These are phyloP conservation scores for Lunasporangiospora selenospora DNA, from an alignment of 192 early-diverging fungal species.

Conservation along the genomic window DNA sequence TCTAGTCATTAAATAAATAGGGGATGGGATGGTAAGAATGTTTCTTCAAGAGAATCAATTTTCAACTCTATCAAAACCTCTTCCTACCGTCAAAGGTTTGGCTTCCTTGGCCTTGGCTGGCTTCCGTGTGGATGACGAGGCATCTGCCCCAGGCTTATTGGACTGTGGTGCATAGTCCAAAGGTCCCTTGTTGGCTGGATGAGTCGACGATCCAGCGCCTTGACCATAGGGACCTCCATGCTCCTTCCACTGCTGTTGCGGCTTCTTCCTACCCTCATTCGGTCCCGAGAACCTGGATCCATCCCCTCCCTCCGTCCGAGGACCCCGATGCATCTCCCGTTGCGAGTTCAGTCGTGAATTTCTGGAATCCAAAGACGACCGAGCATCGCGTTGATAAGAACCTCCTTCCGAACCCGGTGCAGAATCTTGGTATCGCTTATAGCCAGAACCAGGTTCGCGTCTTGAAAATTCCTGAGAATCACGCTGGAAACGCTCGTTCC, in stretches of 20 bases:
- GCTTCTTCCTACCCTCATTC: neutral
- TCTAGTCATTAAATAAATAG: neutral
- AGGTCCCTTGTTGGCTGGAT: neutral
- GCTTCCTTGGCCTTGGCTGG: neutral
- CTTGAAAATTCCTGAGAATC: conserved; percentile 10
- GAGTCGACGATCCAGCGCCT: neutral
- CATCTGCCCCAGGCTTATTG: neutral
- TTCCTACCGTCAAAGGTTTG: neutral
- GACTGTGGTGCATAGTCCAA: neutral
- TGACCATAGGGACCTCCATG: neutral
- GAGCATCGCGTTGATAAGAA: conserved; percentile 14
- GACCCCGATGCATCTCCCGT: conserved; percentile 10
- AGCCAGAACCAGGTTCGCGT: neutral
- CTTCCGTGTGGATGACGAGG: neutral
- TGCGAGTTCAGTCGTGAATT: conserved; percentile 19
- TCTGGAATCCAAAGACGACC: conserved; percentile 19
- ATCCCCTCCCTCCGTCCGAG: neutral
- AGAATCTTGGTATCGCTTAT: neutral
- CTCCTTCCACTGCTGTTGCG: neutral
- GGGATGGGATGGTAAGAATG: too few relatives aligned
- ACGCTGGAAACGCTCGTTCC: neutral
- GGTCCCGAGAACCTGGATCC: neutral
- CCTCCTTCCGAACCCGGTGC: neutral
- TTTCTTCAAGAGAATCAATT: too few relatives aligned
- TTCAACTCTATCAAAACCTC: too few relatives aligned